These are phyloP conservation scores for Mycena polygramma DNA, from an alignment of 768 basidiomycete genomes.

Conservation along the genomic window DNA sequence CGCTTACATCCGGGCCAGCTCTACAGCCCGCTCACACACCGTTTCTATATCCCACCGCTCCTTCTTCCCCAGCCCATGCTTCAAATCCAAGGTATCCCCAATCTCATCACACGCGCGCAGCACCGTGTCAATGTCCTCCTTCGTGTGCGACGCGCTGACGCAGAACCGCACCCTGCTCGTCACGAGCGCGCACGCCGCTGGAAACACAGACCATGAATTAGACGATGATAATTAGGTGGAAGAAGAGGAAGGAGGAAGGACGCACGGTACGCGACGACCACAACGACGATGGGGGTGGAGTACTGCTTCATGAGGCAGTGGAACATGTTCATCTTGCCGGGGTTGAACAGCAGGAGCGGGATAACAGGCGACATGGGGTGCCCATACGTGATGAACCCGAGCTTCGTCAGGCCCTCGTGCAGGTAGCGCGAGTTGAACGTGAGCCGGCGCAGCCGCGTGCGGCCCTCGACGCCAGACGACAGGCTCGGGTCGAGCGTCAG, in stretches of 20 bases:
- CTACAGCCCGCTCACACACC: constrained; percentile 77
- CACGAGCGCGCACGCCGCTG: constrained; percentile 85
- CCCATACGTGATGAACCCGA: constrained; percentile 98
- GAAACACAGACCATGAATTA: background rate
- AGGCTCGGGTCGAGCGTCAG: constrained; percentile 78
- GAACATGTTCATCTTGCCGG: constrained; percentile 94
- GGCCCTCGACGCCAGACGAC: constrained; percentile 88
- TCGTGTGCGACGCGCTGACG: constrained; percentile 94
- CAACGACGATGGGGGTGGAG: constrained; percentile 85
- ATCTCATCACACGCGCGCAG: constrained; percentile 92
- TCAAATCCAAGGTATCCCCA: constrained; percentile 91
- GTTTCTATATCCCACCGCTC: constrained; percentile 87
- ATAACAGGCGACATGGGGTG: constrained; percentile 93
- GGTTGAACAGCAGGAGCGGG: constrained; percentile 91
- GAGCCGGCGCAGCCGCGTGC: constrained; percentile 83
- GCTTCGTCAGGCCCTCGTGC: constrained; percentile 83
- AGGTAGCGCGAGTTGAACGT: constrained; percentile 98
- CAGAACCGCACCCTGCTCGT: constrained; percentile 94
- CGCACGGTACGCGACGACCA: constrained; percentile 85
- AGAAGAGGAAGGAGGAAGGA: background rate
- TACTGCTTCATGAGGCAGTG: constrained; percentile 89
- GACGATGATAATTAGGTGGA: background rate
- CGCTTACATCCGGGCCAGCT: constrained; percentile 67
- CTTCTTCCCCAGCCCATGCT: constrained; percentile 68
- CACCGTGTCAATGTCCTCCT: constrained; percentile 92